Base-by-base conservation (phyloP, 192 early-diverging fungal genomes). In the Gigaspora rosea region DNA sequence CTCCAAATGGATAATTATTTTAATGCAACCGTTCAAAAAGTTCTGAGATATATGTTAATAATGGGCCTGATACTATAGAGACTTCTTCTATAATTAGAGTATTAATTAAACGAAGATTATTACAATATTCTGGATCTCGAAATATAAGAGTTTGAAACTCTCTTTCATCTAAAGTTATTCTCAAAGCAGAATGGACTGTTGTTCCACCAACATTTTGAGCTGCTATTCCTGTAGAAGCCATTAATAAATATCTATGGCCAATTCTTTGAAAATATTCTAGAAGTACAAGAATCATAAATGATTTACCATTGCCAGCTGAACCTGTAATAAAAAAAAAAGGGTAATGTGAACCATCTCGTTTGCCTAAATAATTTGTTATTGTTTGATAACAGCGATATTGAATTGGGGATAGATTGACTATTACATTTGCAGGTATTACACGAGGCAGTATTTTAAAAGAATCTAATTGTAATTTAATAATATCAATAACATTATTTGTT, bases 171-270 rank as follows among this genome's bases (percentile, higher is more conserved):
- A 8, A 36, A 13, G 0, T 20, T 2, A 67, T 71, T 16, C 32
- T 16, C 4, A 71, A 16, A 12, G 12, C 9, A 46, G 52, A 71
- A 22, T 76, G 52, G 9, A 76, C 52, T 20, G 62, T 76, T 32
- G 64, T n/a, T 2, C 62, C 75, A 33, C 46, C 64, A 35, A 76
- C 65, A 33, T 65, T 76, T 51, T 76, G 50, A 7, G 75, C 75
- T 51, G 75, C 75, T 33, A 76, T 47, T 46, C 75, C 75, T 65
- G 75, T 76, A 33, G 49, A 22, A 76, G 59, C 63, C 22, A 76
- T 54, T 52, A 71, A 51, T 33, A 71, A 36, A 32, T 33, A 71
- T 35, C 56, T 50, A 56, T 32, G 0, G 6, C 33, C 9, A 18
- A 7, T 56, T 35, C 6, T n/a, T 16, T 20, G 52, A 3, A 71